phyloP scores from a whole-genome alignment of 176 grass and related monocot genomes.

The Phoenix dactylifera region DNA sequence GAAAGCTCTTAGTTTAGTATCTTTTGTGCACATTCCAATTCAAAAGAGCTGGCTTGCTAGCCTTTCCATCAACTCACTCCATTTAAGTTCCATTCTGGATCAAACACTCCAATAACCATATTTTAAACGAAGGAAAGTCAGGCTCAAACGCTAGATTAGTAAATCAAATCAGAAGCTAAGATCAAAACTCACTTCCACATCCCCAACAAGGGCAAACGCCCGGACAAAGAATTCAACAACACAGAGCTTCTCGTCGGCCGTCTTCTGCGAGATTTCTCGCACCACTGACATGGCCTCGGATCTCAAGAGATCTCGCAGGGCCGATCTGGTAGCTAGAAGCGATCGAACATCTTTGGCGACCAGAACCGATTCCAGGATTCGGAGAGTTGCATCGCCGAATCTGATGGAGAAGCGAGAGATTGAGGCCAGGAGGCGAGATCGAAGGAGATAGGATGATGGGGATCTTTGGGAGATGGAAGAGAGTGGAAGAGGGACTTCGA shows the following conservation, averaged over 20 bases:
- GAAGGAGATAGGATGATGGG: not conserved
- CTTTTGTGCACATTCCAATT: too few relatives aligned
- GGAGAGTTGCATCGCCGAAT: constrained; percentile 34
- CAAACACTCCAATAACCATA: too few relatives aligned
- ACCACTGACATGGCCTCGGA: constrained; percentile 18
- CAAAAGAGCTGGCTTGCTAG: too few relatives aligned
- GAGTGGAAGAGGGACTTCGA: not conserved
- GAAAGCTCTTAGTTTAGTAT: too few relatives aligned
- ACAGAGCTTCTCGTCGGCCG: constrained; percentile 25
- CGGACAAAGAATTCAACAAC: constrained; percentile 60
- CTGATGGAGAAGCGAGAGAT: constrained; percentile 11
- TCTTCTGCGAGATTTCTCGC: constrained; percentile 19
- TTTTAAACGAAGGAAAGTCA: too few relatives aligned
- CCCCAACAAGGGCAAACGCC: constrained; percentile 51
- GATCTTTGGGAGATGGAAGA: not conserved
- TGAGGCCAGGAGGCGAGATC: not conserved
- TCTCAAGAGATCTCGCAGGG: constrained; percentile 30
- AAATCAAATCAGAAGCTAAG: too few relatives aligned
- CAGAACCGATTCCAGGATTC: constrained; percentile 42
- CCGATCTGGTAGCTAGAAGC: constrained; percentile 35
- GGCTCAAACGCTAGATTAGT: too few relatives aligned
- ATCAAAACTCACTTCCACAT: constrained; percentile 47
- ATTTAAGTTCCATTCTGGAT: too few relatives aligned
- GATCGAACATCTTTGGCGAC: constrained; percentile 31
- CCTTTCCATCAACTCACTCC: too few relatives aligned